These are phyloP conservation scores for Exophiala spinifera DNA, from an alignment of 2,329 filamentous ascomycete genomes.

Conservation along the genomic window DNA sequence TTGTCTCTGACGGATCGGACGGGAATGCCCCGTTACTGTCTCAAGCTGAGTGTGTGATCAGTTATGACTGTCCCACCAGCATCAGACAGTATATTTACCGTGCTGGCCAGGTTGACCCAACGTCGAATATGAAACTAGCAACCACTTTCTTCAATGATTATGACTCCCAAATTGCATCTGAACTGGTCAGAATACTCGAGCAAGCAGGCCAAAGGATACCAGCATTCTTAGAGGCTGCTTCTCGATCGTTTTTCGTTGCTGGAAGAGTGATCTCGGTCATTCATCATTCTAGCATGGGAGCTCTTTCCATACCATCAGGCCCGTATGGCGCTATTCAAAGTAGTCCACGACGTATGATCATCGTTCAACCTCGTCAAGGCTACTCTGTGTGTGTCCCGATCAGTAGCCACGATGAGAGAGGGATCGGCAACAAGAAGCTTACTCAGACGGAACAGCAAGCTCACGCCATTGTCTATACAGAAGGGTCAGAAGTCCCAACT, in stretches of 20 bases:
- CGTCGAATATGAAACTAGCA: background rate
- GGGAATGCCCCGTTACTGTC: no score
- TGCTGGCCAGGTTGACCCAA: background rate
- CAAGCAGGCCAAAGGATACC: background rate
- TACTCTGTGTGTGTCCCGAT: constrained; percentile 13
- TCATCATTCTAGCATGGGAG: background rate
- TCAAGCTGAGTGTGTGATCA: background rate
- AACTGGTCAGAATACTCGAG: background rate
- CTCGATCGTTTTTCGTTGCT: background rate
- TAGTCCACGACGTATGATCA: constrained; percentile 8
- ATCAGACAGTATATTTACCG: background rate
- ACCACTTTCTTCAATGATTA: background rate
- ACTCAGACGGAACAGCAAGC: background rate
- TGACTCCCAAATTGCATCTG: background rate
- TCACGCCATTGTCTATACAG: constrained; percentile 11
- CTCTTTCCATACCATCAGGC: no score
- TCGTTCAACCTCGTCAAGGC: constrained; percentile 6
- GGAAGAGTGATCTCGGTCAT: background rate
- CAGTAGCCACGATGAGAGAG: constrained; percentile 1
- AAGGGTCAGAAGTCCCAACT: background rate
- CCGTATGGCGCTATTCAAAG: no score
- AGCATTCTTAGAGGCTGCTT: background rate
- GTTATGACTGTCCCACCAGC: background rate
- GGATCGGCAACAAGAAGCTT: constrained; percentile 7
- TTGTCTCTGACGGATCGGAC: no score